Evolutionary conservation across 345 rosid genomes (phyloP).

Genomic region (Physaria fendleri): DNA sequence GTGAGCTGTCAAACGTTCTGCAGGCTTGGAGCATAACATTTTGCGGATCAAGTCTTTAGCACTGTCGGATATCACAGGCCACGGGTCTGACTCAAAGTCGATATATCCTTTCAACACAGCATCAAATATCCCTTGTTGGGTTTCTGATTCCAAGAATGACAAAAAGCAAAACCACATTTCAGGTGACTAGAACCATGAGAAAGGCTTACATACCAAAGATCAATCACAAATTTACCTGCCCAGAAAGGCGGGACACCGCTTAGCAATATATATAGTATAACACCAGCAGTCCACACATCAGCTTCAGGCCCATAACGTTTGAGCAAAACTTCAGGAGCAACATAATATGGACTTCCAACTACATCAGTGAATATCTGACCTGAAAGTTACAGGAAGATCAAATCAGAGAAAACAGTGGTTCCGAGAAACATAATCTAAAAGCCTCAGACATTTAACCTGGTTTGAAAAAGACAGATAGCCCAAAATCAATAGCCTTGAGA

Average conservation of each 20-base stretch:
- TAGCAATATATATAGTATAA: constrained; percentile 82
- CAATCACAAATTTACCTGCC: constrained; percentile 65
- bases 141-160: constrained; percentile 38
- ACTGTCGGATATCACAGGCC: constrained; percentile 91
- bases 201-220: not conserved
- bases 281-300: constrained; percentile 99
- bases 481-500: constrained; percentile 97
- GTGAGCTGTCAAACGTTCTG: constrained; percentile 87
- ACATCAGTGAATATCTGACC: constrained; percentile 88
- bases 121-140: constrained; percentile 98
- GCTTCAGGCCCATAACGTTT: constrained; percentile 95
- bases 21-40: constrained; percentile 74
- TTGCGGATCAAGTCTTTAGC: constrained; percentile 77
- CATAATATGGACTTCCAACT: constrained; percentile 98
- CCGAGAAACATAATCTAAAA: not conserved
- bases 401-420: not conserved
- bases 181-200: not conserved
- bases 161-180: constrained; percentile 12
- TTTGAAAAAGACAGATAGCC: constrained; percentile 94
- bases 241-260: constrained; percentile 99
- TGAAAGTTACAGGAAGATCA: constrained; percentile 20
- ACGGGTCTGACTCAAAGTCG: constrained; percentile 92
- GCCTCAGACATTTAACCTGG: constrained; percentile 50
- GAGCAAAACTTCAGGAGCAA: constrained; percentile 94
- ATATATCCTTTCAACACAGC: constrained; percentile 92